These are phyloP conservation scores for Neofusicoccum parvum DNA, from an alignment of 2,329 filamentous ascomycete species.

Conservation along the genomic window DNA sequence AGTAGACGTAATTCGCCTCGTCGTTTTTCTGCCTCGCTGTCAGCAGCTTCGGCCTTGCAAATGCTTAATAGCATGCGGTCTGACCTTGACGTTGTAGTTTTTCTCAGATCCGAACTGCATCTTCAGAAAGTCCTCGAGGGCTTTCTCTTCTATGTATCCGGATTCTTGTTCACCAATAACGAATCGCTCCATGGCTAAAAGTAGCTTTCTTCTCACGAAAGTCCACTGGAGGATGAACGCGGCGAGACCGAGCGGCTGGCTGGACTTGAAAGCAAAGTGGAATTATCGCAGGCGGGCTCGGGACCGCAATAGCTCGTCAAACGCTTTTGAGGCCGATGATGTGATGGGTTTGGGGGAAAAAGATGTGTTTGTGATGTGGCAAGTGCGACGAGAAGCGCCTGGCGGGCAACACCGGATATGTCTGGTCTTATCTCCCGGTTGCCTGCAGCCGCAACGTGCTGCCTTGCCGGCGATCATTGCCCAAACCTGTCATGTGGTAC, in stretches of 20 bases:
- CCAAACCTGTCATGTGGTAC: background rate
- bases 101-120: background rate
- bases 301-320: background rate
- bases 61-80: background rate
- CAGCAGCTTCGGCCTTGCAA: background rate
- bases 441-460: background rate
- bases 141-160: background rate
- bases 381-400: background rate
- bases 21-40: background rate
- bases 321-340: background rate
- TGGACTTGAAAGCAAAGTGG: background rate
- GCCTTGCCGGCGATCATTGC: background rate
- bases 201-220: background rate
- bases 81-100: background rate
- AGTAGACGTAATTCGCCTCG: conserved; percentile 11
- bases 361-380: background rate
- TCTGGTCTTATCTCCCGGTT: background rate
- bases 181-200: background rate
- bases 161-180: conserved; percentile 6
- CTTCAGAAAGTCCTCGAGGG: background rate
- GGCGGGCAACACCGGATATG: background rate
- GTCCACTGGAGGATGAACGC: background rate
- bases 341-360: background rate
- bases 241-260: background rate
- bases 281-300: background rate